phyloP scores from a whole-genome alignment of 257 asterid species.

The Solanum gracilifrons region DNA sequence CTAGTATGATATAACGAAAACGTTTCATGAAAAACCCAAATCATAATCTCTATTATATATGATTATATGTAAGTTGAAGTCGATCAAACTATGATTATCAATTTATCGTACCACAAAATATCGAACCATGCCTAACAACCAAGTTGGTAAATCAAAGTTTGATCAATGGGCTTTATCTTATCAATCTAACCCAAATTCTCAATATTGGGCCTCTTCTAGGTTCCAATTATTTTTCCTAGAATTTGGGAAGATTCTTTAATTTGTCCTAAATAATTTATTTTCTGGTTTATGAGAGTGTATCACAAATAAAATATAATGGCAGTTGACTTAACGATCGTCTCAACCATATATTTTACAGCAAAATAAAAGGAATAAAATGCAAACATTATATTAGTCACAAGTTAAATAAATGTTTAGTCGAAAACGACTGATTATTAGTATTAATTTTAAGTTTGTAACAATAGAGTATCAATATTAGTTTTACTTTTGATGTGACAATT shows the following conservation, averaged over 20 bases:
- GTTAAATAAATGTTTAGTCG: background rate
- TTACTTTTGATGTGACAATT: background rate
- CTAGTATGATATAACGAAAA: too few relatives aligned
- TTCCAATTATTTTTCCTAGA: background rate
- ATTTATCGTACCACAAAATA: background rate
- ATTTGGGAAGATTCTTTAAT: background rate
- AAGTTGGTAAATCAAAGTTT: background rate
- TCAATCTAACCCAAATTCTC: background rate
- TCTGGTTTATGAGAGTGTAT: background rate
- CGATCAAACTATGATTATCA: background rate
- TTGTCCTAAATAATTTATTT: background rate
- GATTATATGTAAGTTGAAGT: background rate
- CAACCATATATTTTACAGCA: background rate
- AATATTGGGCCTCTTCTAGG: background rate
- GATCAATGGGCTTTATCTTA: background rate
- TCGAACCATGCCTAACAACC: background rate
- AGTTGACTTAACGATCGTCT: background rate
- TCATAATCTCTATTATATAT: background rate
- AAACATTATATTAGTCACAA: background rate
- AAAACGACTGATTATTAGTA: background rate
- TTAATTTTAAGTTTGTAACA: background rate
- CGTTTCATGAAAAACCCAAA: background rate
- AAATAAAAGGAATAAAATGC: background rate
- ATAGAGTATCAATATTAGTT: background rate
- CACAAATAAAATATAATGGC: background rate